phyloP scores from a whole-genome alignment of 129 eudicot species.

The Flaveria trinervia region DNA sequence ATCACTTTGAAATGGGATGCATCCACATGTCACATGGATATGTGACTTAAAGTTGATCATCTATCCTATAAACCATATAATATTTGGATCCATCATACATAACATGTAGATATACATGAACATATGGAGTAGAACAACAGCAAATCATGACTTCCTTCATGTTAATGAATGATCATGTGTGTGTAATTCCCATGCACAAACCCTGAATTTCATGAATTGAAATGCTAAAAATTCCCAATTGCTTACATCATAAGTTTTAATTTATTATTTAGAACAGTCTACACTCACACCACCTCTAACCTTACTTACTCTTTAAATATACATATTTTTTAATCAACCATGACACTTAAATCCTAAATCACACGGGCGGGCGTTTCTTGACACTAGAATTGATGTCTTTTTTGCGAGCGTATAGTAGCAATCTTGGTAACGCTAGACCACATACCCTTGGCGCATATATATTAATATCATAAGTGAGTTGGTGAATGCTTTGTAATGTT shows the following conservation, averaged over 20 bases:
- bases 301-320: too few species aligned
- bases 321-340: too few species aligned
- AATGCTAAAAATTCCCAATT: constrained; percentile 14
- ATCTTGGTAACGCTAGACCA: too few species aligned
- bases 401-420: too few species aligned
- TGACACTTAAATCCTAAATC: too few species aligned
- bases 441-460: background rate
- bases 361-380: too few species aligned
- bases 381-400: too few species aligned
- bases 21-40: constrained; percentile 5
- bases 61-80: constrained; percentile 9
- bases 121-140: constrained; percentile 34
- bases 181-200: constrained; percentile 32
- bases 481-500: constrained; percentile 4
- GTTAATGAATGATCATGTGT: constrained; percentile 8
- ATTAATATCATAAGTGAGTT: background rate
- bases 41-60: constrained; percentile 6
- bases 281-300: too few species aligned
- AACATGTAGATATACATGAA: constrained; percentile 2
- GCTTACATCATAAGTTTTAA: constrained; percentile 20
- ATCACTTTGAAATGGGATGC: background rate
- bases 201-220: constrained; percentile 33
- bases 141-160: constrained; percentile 3
- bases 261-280: too few species aligned
- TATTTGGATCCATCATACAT: background rate